Evolutionary conservation across 257 asterid genomes (phyloP).

Genomic region (Primulina huaijiensis): DNA sequence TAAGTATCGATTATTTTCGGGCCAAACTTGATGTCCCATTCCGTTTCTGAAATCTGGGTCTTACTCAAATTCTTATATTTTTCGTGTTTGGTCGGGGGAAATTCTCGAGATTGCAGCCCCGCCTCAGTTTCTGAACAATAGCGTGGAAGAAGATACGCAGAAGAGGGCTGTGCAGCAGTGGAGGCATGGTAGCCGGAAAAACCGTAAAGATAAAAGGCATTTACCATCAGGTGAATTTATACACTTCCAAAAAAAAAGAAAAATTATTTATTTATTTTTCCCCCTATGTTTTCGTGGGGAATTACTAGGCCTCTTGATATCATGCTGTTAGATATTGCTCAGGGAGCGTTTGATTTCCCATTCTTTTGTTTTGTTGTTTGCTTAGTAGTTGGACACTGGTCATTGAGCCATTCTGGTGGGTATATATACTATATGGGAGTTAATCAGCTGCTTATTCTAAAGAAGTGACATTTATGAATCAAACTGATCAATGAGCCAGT

Average conservation of each 20-base stretch:
- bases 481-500: background rate
- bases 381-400: background rate
- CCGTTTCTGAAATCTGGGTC: slow-evolving; percentile 22
- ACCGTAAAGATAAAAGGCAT: slow-evolving; percentile 59
- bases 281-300: too few species aligned
- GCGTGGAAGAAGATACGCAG: slow-evolving; percentile 50
- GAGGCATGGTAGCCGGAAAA: slow-evolving; percentile 60
- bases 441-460: background rate
- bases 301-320: background rate
- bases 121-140: slow-evolving; percentile 79
- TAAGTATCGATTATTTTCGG: slow-evolving; percentile 21
- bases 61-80: slow-evolving; percentile 4
- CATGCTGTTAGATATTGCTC: background rate
- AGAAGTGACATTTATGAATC: background rate
- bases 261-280: background rate
- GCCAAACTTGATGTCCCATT: background rate
- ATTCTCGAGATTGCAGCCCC: slow-evolving; percentile 71
- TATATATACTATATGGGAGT: background rate
- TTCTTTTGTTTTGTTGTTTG: background rate
- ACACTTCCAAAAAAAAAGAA: background rate
- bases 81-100: background rate
- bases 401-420: too few species aligned
- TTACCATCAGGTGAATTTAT: slow-evolving; percentile 65
- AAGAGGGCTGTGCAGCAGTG: slow-evolving; percentile 49
- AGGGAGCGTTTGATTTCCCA: background rate